These are phyloP conservation scores for Podaxis mareebaensis DNA, from an alignment of 768 basidiomycete species.

Conservation along the genomic window DNA sequence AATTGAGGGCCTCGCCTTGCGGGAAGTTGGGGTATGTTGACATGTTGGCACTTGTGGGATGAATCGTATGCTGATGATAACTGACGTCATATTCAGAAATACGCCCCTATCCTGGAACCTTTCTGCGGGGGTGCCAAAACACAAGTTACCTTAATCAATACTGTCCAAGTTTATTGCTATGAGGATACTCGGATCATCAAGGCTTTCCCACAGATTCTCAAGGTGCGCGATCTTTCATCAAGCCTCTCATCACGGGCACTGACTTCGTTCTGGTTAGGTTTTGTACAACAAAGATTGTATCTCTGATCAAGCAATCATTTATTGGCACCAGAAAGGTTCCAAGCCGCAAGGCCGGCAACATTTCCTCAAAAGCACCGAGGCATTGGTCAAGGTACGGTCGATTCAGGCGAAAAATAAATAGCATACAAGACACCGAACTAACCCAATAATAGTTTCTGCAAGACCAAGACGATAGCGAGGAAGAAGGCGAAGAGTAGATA, in stretches of 20 bases:
- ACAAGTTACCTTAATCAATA: slow-evolving; percentile 92
- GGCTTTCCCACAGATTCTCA: slow-evolving; percentile 92
- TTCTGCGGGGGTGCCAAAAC: slow-evolving; percentile 90
- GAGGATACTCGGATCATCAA: slow-evolving; percentile 95
- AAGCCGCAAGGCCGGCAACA: slow-evolving; percentile 95
- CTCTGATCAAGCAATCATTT: slow-evolving; percentile 94
- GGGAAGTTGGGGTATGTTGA: slow-evolving; percentile 77
- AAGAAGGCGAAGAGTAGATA: slow-evolving; percentile 49
- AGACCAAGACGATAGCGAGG: slow-evolving; percentile 83
- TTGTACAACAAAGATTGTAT: slow-evolving; percentile 96
- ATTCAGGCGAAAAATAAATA: slow-evolving; percentile 1
- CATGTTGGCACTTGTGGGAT: slow-evolving; percentile 30
- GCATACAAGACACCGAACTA: slow-evolving; percentile 8
- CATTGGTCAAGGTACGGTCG: slow-evolving; percentile 79
- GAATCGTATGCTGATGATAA: neutral
- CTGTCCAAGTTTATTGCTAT: slow-evolving; percentile 94
- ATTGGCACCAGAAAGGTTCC: slow-evolving; percentile 97
- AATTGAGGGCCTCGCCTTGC: slow-evolving; percentile 84
- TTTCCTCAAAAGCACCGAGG: slow-evolving; percentile 86
- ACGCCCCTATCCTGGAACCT: slow-evolving; percentile 81
- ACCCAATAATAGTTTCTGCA: slow-evolving; percentile 69
- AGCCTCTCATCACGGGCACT: slow-evolving; percentile 1
- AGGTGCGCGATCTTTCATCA: slow-evolving; percentile 45
- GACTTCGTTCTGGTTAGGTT: slow-evolving; percentile 48
- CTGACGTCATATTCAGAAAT: slow-evolving; percentile 56